Evolutionary conservation across 2,329 filamentous ascomycete genomes (phyloP), one percentile per base, ranked within the genome.

Genomic region (Colletotrichum lentis): DNA sequence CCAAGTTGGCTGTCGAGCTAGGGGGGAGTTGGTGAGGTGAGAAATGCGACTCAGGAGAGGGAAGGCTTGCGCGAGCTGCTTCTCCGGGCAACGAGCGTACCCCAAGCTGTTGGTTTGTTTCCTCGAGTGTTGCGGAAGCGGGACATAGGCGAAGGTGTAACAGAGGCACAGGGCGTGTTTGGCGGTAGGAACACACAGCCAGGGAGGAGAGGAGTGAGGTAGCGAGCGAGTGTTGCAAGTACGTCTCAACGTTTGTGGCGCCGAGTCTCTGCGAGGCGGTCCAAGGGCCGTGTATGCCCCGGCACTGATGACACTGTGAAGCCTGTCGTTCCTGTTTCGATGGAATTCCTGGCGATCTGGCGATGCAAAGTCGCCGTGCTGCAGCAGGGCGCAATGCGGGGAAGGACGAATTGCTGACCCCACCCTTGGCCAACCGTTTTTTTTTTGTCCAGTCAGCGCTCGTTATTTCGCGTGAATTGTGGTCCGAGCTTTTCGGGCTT

Each of bases 381-480:
- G 62, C 55, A 66, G 50, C 37, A 64, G 18, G 50, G 43, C 49
- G 56, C 43, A 50, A 66, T 69, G 66, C 62, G 62, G 66, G 66
- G 66, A 68, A 64, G 43, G 18, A n/a, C 59, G 20, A 67, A 52
- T 67, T 52, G 52, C 44, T 46, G 52, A 8, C 61, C 47, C 65
- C 65, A 60, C 49, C 24, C 1, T 14, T 2, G 4, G 18, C 57
- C 57, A 60, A 52, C 46, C 27, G 22, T 3, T 27, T 31, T 35
- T 0, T 3, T 5, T 10, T 27, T 0, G 16, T 35, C 66, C 66
- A 69, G 66, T 69, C 16, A 53, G 41, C 64, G 7, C 14, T 12
- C 18, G 5, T 11, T n/a, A 16, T 18, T 14, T 12, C 2, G 20
- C 16, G 8, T 20, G 50, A 68, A 56, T 50, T 27, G 50, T 27